A percentile compares a stretch with the other conserved stretches of the same genome.
Conservation (phyloP, 2,329 filamentous ascomycete species). For the Penicillium sp. region DNA sequence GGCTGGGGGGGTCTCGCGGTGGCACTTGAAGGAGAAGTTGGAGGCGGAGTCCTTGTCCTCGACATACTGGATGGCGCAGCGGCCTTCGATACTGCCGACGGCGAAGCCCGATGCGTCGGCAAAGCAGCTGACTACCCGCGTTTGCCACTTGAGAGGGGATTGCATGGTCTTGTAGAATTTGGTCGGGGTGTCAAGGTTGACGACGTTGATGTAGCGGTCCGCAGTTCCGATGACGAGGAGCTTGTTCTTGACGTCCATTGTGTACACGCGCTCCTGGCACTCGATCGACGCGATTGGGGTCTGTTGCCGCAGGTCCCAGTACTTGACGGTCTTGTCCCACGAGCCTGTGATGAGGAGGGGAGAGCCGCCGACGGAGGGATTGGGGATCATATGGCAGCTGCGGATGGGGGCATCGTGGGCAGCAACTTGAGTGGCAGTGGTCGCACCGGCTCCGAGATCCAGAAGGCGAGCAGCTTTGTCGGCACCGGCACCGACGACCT, state of each 20-base stretch:
- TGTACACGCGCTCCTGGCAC: constrained; percentile 66
- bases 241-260: constrained; percentile 86
- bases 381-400: constrained; percentile 75
- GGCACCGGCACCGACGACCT: constrained; percentile 82
- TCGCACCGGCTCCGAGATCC: constrained; percentile 66
- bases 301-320: constrained; percentile 57
- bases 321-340: constrained; percentile 60
- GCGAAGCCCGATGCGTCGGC: constrained; percentile 89
- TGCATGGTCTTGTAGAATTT: constrained; percentile 96
- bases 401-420: constrained; percentile 83
- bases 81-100: constrained; percentile 93
- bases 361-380: constrained; percentile 48
- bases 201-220: constrained; percentile 92
- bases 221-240: constrained; percentile 90
- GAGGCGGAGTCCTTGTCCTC: constrained; percentile 89
- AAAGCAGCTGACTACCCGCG: constrained; percentile 91
- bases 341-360: constrained; percentile 86
- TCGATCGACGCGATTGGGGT: constrained; percentile 49
- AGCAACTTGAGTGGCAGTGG: constrained; percentile 67
- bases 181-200: constrained; percentile 84
- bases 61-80: constrained; percentile 97
- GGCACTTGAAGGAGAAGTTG: constrained; percentile 99
- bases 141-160: constrained; percentile 98
- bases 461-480: constrained; percentile 90
- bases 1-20: constrained; percentile 73